Percentiles rank a stretch among this genome's conserved stretches.
Conservation (phyloP, 2,329 filamentous ascomycete genomes). For the Beauveria caledonica region DNA sequence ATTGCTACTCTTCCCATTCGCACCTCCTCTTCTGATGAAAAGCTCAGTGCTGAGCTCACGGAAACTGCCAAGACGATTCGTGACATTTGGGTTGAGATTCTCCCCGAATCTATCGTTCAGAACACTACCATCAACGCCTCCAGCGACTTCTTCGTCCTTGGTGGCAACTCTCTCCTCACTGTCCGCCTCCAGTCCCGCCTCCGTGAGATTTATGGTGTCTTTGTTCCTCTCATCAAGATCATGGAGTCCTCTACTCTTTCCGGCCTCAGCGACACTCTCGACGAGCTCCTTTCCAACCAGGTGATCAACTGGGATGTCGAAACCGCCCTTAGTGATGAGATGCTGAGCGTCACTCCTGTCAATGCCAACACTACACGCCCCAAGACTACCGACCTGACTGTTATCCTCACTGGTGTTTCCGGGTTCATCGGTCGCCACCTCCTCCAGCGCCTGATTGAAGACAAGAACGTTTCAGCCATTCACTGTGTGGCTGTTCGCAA, state of each 20-base stretch:
- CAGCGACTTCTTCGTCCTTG: conserved; percentile 34
- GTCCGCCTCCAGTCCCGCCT: conserved; percentile 31
- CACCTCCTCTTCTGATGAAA: conserved; percentile 3
- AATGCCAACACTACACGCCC: background rate
- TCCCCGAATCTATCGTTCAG: conserved; percentile 15
- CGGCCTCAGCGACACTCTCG: conserved; percentile 28
- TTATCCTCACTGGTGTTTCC: conserved; percentile 31
- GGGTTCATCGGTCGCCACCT: conserved; percentile 34
- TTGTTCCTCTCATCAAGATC: conserved; percentile 27
- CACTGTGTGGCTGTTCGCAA: conserved; percentile 36
- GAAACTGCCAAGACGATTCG: conserved; percentile 9
- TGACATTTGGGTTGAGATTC: conserved; percentile 14
- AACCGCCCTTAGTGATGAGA: background rate
- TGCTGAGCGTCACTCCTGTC: conserved; percentile 4
- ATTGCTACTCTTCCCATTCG: conserved; percentile 8
- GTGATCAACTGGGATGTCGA: conserved; percentile 13
- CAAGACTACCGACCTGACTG: conserved; percentile 12
- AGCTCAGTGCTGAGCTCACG: background rate
- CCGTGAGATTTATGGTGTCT: conserved; percentile 21
- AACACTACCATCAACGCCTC: conserved; percentile 12
- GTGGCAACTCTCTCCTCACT: conserved; percentile 34
- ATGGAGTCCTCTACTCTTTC: conserved; percentile 30
- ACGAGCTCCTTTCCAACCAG: conserved; percentile 15
- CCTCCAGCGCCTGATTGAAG: conserved; percentile 26
- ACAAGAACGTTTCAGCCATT: conserved; percentile 26